Evolutionary conservation across 2,329 filamentous ascomycete genomes (phyloP).

Genomic region (Trichoderma harzianum): DNA sequence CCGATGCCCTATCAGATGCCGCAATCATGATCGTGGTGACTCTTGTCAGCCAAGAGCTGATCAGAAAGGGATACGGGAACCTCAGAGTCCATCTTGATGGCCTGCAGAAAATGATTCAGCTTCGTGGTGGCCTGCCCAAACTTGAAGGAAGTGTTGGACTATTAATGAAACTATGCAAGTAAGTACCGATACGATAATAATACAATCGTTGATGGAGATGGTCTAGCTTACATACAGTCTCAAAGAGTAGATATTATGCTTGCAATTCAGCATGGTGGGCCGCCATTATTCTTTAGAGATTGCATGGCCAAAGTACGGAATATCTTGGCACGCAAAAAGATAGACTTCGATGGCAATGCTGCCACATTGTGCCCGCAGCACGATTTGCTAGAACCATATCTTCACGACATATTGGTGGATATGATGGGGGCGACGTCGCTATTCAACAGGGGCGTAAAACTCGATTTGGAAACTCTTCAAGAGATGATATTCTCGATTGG

Average conservation of each 20-base stretch:
- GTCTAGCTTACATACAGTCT: neutral
- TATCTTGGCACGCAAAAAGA: neutral
- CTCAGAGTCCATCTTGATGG: neutral
- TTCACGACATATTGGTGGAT: neutral
- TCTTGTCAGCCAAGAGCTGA: neutral
- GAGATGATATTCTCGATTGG: neutral
- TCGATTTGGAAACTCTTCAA: neutral
- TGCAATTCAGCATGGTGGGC: neutral
- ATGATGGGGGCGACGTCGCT: neutral
- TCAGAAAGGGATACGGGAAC: neutral
- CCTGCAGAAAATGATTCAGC: neutral
- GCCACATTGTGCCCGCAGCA: neutral
- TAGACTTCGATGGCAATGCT: neutral
- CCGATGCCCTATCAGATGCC: neutral
- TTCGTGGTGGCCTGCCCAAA: neutral
- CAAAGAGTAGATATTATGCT: neutral
- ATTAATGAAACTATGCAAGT: neutral
- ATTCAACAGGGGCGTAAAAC: neutral
- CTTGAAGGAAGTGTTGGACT: neutral
- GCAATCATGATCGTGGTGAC: neutral
- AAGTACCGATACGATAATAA: neutral
- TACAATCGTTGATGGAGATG: neutral
- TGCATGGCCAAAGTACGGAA: neutral
- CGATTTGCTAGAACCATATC: neutral
- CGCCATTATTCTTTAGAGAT: neutral